phyloP scores from a whole-genome alignment of 2,329 filamentous ascomycete species.

The Calonectria pseudoturangicola region DNA sequence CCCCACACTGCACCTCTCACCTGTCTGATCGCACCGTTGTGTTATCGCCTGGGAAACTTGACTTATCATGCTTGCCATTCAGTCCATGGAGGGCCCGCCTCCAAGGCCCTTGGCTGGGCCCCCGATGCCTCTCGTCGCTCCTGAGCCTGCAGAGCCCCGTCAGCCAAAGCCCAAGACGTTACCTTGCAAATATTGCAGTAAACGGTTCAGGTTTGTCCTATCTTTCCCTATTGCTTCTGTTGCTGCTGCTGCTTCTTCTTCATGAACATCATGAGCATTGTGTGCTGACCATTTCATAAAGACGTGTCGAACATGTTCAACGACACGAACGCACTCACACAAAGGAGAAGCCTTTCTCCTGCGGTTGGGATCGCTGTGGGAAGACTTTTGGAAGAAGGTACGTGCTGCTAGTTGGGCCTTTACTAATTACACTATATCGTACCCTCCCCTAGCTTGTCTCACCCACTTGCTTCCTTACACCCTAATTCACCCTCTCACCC shows the following conservation, averaged over 20 bases:
- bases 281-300: constrained; percentile 50
- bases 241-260: constrained; percentile 43
- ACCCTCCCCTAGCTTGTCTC: constrained; percentile 45
- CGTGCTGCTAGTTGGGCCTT: constrained; percentile 57
- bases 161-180: constrained; percentile 77
- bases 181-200: constrained; percentile 78
- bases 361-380: constrained; percentile 75
- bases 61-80: constrained; percentile 71
- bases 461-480: constrained; percentile 35
- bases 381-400: constrained; percentile 79
- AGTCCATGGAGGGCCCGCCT: constrained; percentile 70
- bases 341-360: constrained; percentile 79
- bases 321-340: constrained; percentile 79
- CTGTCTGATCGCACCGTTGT: constrained; percentile 40
- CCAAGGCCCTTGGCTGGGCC: constrained; percentile 56
- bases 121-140: constrained; percentile 54
- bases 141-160: constrained; percentile 71
- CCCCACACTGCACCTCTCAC: constrained; percentile 46
- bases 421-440: constrained; percentile 47
- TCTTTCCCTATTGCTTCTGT: constrained; percentile 5
- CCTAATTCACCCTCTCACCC: constrained; percentile 15
- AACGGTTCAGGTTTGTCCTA: constrained; percentile 74
- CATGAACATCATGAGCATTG: background rate
- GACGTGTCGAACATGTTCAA: constrained; percentile 79
- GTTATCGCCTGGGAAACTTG: constrained; percentile 44